phyloP scores from a whole-genome alignment of 208 protist genomes.

The Angomonas ambiguus region DNA sequence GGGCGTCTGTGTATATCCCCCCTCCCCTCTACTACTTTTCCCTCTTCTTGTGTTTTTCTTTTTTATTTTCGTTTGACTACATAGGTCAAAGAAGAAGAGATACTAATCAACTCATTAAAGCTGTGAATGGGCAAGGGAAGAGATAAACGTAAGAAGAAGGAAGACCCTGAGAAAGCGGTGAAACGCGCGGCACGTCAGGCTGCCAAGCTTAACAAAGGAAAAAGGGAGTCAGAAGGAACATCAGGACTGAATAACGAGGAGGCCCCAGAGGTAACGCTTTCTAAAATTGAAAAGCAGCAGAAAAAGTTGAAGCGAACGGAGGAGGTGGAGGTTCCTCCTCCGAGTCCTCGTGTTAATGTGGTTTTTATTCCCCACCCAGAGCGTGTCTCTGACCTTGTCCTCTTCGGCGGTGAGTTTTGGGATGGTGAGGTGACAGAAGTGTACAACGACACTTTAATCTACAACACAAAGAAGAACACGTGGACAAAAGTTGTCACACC shows the following conservation, averaged over 20 bases:
- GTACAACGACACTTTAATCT: conserved; percentile 88
- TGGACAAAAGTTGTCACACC: conserved; percentile 65
- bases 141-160: conserved; percentile 88
- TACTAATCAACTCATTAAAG: no score
- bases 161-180: conserved; percentile 76
- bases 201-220: conserved; percentile 55
- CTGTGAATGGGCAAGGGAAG: conserved; percentile 92
- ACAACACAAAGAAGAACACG: conserved; percentile 55
- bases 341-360: conserved; percentile 76
- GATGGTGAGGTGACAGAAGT: conserved; percentile 81
- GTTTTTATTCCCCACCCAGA: conserved; percentile 72
- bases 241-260: conserved; percentile 85
- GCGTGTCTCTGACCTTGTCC: conserved; percentile 66
- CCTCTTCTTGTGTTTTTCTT: no score
- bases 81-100: no score
- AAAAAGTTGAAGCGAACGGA: conserved; percentile 52
- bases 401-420: conserved; percentile 91
- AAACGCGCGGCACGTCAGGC: conserved; percentile 63
- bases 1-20: no score
- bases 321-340: conserved; percentile 61
- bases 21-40: no score
- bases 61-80: no score
- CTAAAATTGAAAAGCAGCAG: conserved; percentile 74
- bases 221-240: conserved; percentile 6
- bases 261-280: conserved; percentile 75